Percentiles rank a stretch among this genome's conserved stretches.
Conservation (phyloP, 208 protist genomes). For the Acanthamoeba healyi region DNA sequence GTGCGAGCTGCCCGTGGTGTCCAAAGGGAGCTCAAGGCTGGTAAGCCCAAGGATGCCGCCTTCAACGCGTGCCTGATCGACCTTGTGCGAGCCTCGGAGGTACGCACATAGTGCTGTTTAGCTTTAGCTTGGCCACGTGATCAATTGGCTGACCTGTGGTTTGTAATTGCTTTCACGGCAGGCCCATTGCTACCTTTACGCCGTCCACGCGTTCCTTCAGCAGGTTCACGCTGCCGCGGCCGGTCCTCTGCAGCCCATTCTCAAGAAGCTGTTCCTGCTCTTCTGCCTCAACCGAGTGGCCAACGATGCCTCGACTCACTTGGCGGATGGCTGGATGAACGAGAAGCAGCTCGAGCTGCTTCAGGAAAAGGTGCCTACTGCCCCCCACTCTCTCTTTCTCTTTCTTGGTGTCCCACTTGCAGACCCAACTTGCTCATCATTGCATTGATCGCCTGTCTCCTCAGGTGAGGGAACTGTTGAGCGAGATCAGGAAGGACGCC, state of each 20-base stretch:
- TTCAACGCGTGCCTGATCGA: conserved; percentile 69
- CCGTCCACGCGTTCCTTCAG: conserved; percentile 23
- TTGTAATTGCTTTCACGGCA: not conserved
- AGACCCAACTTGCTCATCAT: not conserved
- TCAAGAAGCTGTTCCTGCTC: conserved; percentile 48
- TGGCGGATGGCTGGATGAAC: conserved; percentile 59
- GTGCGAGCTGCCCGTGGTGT: not conserved
- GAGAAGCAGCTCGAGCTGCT: conserved; percentile 68
- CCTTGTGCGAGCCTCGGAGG: conserved; percentile 42
- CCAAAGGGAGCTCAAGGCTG: conserved; percentile 48
- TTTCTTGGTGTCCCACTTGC: too few relatives aligned
- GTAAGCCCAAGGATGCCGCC: conserved; percentile 41
- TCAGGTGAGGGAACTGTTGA: conserved; percentile 27
- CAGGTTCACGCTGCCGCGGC: not conserved
- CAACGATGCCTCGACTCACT: not conserved
- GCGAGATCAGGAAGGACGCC: conserved; percentile 55
- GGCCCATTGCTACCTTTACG: conserved; percentile 53
- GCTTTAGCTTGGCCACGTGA: not conserved
- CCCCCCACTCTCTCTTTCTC: too few relatives aligned
- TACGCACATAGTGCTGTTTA: not conserved
- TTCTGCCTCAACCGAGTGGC: conserved; percentile 49
- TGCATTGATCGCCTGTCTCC: not conserved
- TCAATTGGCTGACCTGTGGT: not conserved
- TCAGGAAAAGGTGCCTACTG: not conserved
- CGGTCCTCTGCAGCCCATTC: not conserved